Evolutionary conservation across 176 grass and related monocot species (phyloP).

Genomic region (Triticum turgidum): DNA sequence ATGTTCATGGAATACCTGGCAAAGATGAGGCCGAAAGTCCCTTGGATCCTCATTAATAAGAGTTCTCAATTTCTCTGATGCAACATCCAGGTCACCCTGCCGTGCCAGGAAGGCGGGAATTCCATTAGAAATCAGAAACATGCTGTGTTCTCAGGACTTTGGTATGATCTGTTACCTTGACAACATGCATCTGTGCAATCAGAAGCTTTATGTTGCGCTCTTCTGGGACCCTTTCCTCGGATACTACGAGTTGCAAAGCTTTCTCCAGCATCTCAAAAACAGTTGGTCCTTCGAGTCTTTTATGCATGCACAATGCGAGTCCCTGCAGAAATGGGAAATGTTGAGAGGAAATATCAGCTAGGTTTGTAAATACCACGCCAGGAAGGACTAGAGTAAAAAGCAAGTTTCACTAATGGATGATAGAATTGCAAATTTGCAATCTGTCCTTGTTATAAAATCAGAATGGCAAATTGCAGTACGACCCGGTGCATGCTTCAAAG

Average conservation of each 20-base stretch:
- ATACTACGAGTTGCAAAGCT: constrained; percentile 69
- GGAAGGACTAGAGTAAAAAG: neutral
- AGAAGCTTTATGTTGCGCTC: constrained; percentile 85
- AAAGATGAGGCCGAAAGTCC: constrained; percentile 89
- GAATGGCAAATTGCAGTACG: neutral
- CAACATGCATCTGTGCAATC: constrained; percentile 89
- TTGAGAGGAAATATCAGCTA: neutral
- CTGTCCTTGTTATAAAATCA: neutral
- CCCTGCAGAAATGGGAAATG: constrained; percentile 49
- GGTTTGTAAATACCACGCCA: neutral
- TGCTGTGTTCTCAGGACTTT: neutral
- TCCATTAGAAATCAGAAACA: neutral
- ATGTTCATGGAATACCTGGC: constrained; percentile 52
- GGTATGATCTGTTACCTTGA: constrained; percentile 41
- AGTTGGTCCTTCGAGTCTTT: constrained; percentile 50
- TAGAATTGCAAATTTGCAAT: neutral
- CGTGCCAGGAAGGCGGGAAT: neutral
- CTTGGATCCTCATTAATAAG: constrained; percentile 74
- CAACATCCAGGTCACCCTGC: constrained; percentile 69
- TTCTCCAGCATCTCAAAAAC: constrained; percentile 82
- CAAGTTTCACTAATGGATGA: neutral
- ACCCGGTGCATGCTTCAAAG: neutral
- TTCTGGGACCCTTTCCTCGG: constrained; percentile 67
- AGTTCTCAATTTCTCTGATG: constrained; percentile 63
- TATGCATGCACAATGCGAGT: constrained; percentile 74